Conservation (phyloP, 2,329 filamentous ascomycete species). For the Capronia epimyces region DNA sequence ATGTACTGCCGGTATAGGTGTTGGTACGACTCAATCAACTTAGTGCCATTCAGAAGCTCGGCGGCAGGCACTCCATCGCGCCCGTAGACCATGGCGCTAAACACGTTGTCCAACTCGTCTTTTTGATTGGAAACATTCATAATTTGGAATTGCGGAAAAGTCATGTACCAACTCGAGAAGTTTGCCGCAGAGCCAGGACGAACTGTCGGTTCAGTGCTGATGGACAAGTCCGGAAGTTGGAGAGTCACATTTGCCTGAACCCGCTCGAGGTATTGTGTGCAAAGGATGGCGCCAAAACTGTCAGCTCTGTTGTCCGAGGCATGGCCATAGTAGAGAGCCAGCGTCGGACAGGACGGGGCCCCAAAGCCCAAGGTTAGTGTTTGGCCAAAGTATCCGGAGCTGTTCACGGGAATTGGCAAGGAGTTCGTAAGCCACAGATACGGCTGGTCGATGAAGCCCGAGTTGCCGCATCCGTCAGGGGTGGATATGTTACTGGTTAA, state of each 20-base stretch:
- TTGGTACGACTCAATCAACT: constrained; percentile 12
- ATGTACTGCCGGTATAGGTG: constrained; percentile 22
- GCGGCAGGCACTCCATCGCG: constrained; percentile 17
- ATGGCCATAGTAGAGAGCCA: constrained; percentile 22
- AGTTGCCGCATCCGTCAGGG: constrained; percentile 20
- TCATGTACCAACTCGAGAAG: constrained; percentile 12
- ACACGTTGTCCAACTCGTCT: constrained; percentile 12
- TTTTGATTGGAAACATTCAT: constrained; percentile 12
- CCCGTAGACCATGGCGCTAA: constrained; percentile 21
- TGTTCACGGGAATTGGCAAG: constrained; percentile 13
- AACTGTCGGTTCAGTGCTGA: constrained; percentile 7
- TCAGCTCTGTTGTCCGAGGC: constrained; percentile 17
- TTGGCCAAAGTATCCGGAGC: constrained; percentile 18
- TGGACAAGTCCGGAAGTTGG: constrained; percentile 13
- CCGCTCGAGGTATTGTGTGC: constrained; percentile 24
- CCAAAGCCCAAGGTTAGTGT: constrained; percentile 11
- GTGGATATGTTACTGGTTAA: constrained; percentile 18
- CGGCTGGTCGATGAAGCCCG: constrained; percentile 4
- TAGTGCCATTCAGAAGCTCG: constrained; percentile 14
- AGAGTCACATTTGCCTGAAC: constrained; percentile 24
- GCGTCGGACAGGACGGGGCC: constrained; percentile 7
- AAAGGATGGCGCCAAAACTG: constrained; percentile 22
- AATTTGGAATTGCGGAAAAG: constrained; percentile 8
- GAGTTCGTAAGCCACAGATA: constrained; percentile 1
- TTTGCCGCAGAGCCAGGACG: constrained; percentile 9